Percentiles rank a stretch among this genome's conserved stretches.
phyloP scores from a whole-genome alignment of 2,329 filamentous ascomycete species.

The Hymenoscyphus repandus region DNA sequence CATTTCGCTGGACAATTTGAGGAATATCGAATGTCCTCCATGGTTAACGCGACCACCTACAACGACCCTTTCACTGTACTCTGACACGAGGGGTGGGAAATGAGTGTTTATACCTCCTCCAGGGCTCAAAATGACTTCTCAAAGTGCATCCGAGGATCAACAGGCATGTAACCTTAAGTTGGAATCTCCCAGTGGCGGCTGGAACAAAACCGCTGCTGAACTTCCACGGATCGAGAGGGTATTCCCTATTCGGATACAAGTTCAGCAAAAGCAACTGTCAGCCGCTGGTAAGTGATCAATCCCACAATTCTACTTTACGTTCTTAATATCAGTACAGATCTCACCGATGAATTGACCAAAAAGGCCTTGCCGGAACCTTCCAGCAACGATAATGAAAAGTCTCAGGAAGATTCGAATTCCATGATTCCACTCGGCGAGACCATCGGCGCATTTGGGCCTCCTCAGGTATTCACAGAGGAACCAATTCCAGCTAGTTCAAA shows the following conservation, averaged over 20 bases:
- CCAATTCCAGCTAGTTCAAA: not conserved
- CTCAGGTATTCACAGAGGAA: not conserved
- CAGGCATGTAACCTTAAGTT: not conserved
- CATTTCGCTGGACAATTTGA: too few relatives aligned
- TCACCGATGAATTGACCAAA: not conserved
- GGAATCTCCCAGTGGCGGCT: not conserved
- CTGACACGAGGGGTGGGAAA: not conserved
- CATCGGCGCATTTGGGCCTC: not conserved
- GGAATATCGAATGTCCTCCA: not conserved
- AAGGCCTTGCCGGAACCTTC: not conserved
- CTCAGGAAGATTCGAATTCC: not conserved
- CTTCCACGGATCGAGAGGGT: slow-evolving; percentile 8
- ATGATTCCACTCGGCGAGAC: too few relatives aligned
- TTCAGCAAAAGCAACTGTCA: not conserved
- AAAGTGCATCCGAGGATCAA: not conserved
- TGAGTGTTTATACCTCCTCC: not conserved
- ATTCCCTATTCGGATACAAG: slow-evolving; percentile 9
- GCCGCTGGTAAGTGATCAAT: not conserved
- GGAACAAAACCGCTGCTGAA: not conserved
- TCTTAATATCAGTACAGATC: not conserved
- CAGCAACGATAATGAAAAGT: not conserved
- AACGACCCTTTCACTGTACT: not conserved
- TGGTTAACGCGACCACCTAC: not conserved
- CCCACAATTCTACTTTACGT: not conserved
- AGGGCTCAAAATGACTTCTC: not conserved